These are phyloP conservation scores for Dactylellina leptospora DNA, from an alignment of 2,329 filamentous ascomycete species.

Conservation along the genomic window DNA sequence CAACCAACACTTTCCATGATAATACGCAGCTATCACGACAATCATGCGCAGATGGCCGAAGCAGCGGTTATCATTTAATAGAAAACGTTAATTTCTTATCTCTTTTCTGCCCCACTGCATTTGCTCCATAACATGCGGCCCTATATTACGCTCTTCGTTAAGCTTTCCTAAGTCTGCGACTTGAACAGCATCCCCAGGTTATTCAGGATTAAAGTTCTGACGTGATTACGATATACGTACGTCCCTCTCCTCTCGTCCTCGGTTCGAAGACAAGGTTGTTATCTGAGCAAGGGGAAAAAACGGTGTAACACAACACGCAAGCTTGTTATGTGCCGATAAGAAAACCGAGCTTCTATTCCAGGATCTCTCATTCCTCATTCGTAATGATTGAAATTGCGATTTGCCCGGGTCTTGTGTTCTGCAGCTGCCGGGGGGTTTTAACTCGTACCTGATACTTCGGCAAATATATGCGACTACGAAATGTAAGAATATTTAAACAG, in stretches of 20 bases:
- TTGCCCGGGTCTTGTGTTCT: no score
- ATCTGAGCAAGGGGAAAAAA: not conserved
- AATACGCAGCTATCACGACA: not conserved
- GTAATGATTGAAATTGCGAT: slow-evolving; percentile 28
- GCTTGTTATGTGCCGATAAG: slow-evolving; percentile 11
- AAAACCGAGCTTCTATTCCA: slow-evolving; percentile 2
- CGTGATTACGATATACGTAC: no score
- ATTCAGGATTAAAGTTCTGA: no score
- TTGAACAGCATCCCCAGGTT: no score
- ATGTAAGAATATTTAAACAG: slow-evolving; percentile 18
- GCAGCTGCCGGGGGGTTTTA: not conserved
- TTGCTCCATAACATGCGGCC: slow-evolving; percentile 3
- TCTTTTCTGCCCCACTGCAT: slow-evolving; percentile 13
- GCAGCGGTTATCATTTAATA: slow-evolving; percentile 7
- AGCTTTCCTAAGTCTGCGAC: no score
- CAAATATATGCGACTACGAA: no score
- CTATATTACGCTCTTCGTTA: no score
- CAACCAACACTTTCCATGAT: no score
- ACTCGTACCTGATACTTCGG: not conserved
- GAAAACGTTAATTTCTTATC: slow-evolving; percentile 8
- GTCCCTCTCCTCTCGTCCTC: no score
- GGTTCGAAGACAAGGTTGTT: no score
- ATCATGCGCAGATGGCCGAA: slow-evolving; percentile 14
- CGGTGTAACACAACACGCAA: slow-evolving; percentile 31
- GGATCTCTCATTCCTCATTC: slow-evolving; percentile 39